Conservation (phyloP, 805 yeast genomes). For the Yarrowia sp. region DNA sequence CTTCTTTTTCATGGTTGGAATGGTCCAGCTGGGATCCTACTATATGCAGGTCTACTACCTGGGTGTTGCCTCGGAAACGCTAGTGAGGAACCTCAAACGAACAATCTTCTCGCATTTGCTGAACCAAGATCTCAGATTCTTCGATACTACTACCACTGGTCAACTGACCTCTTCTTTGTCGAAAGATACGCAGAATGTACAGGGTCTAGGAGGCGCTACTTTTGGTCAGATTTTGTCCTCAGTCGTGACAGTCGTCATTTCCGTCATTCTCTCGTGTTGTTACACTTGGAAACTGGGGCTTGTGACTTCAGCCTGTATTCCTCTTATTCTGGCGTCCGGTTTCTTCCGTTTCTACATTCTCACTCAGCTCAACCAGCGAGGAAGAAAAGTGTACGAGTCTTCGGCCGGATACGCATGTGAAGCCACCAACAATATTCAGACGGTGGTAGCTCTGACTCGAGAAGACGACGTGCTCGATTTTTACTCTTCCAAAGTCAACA, state of each 20-base stretch:
- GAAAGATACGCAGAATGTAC: constrained; percentile 42
- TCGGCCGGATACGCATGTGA: constrained; percentile 44
- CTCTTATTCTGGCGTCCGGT: constrained; percentile 42
- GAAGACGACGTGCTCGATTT: constrained; percentile 40
- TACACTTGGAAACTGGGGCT: constrained; percentile 43
- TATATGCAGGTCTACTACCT: constrained; percentile 31
- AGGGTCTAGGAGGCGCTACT: constrained; percentile 43
- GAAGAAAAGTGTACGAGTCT: constrained; percentile 39
- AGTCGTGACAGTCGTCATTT: constrained; percentile 40
- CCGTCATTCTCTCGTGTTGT: constrained; percentile 41
- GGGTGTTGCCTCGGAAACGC: constrained; percentile 35
- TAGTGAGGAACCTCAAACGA: constrained; percentile 38
- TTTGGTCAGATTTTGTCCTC: constrained; percentile 41
- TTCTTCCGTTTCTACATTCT: constrained; percentile 40
- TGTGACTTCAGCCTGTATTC: constrained; percentile 41
- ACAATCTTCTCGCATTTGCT: constrained; percentile 37
- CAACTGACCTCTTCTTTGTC: constrained; percentile 41
- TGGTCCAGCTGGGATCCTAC: constrained; percentile 34
- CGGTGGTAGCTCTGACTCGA: constrained; percentile 43
- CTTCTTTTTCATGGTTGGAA: constrained; percentile 40
- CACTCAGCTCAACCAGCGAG: constrained; percentile 38
- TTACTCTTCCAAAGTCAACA: constrained; percentile 35
- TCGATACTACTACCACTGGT: constrained; percentile 41
- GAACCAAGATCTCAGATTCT: constrained; percentile 40
- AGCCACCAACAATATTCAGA: constrained; percentile 41